phyloP scores from a whole-genome alignment of 2,329 filamentous ascomycete genomes.

The Coniochaeta sp. region DNA sequence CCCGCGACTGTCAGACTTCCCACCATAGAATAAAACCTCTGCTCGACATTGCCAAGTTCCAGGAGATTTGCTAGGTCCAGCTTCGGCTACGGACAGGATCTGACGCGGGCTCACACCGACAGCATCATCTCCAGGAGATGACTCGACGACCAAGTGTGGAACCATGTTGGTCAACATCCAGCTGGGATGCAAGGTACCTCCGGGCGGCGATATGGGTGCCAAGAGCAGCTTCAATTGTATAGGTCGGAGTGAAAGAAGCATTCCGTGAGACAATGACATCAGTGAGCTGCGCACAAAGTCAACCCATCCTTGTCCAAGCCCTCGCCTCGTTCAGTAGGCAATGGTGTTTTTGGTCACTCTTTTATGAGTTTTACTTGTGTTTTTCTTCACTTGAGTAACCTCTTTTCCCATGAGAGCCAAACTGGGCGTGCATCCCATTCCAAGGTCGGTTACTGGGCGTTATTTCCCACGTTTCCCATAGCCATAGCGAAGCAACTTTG shows the following conservation, averaged over 20 bases:
- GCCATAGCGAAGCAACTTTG: constrained; percentile 1
- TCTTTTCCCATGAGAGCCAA: too few relatives aligned
- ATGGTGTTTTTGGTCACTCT: background rate
- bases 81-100: too few relatives aligned
- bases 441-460: background rate
- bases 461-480: constrained; percentile 3
- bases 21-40: too few relatives aligned
- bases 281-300: background rate
- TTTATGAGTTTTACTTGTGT: background rate
- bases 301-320: background rate
- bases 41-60: too few relatives aligned
- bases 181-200: background rate
- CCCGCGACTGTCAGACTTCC: too few relatives aligned
- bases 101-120: too few relatives aligned
- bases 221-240: background rate
- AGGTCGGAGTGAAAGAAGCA: background rate
- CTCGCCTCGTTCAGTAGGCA: background rate
- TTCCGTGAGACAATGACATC: background rate
- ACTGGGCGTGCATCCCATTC: background rate
- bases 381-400: background rate
- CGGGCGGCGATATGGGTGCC: background rate
- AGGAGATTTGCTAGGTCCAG: too few relatives aligned
- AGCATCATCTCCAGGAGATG: too few relatives aligned
- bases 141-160: background rate
- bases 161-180: background rate